Base-by-base conservation (phyloP, 164 flowering plant genomes). In the Houttuynia cordata region DNA sequence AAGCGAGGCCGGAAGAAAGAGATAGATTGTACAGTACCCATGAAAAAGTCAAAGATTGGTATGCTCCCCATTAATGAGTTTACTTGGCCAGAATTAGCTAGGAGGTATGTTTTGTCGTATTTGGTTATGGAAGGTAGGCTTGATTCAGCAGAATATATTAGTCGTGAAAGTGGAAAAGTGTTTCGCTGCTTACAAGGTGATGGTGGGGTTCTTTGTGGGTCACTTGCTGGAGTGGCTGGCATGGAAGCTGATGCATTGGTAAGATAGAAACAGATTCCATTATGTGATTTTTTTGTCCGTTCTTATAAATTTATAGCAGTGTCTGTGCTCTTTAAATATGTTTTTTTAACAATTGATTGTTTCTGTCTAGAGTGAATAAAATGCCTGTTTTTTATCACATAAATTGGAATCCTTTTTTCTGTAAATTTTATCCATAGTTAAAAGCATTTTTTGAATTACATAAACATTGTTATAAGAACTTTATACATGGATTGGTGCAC, bases 161-260 rank as follows among this genome's bases (percentile, higher is more conserved):
- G 73, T 57, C 91, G 93, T 60, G 99, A 88, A 71, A 77, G 88
- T 67, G 83, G 80, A 51, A 93, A 79, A 70, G 81, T 90, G 39
- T 86, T 86, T 60, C 92, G 95, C 52, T 93, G 98, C 78, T 70
- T 93, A 69, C 86, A 78, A 74, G 98, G 98, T 67, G 98, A 93
- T 75, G 96, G 98, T 55, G 97, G 98, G n/a, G 74, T 83, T 45
- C 86, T 93, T 61, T 90, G 96, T 78, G 97, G 97, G 24, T 83
- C 97, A 30, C 85, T 86, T 20, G 64, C 87, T 59, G 96, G 98
- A 60, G 79, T 93, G 62, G 91, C 89, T 53, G 96, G 90, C 60
- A 81, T 90, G 78, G 90, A 93, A 74, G 94, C 92, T 53, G 98
- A 93, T 81, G 98, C 98, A 53, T 71, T 86, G 80, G 98, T 93